Conservation (phyloP, 2,329 filamentous ascomycete genomes). For the Sporothrix luriei region DNA sequence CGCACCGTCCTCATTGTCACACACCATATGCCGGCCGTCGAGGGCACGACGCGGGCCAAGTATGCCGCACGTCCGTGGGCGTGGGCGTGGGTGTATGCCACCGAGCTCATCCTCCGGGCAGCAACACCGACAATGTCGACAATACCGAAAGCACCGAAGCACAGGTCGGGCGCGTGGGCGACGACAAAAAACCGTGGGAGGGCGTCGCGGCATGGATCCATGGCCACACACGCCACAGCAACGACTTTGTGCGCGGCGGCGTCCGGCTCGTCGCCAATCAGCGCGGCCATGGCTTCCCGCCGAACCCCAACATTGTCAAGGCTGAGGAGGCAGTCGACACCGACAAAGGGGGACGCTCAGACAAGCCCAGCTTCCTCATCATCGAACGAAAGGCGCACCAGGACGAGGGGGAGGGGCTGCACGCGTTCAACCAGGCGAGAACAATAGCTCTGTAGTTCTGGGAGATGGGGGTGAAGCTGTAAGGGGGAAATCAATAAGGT, state of each 20-base stretch:
- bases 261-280: constrained; percentile 50
- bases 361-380: not conserved
- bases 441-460: not conserved
- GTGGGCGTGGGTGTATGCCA: constrained; percentile 56
- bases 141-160: too few relatives aligned
- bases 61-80: constrained; percentile 44
- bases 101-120: constrained; percentile 46
- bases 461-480: not conserved
- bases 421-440: not conserved
- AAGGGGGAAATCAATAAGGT: not conserved
- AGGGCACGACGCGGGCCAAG: constrained; percentile 48
- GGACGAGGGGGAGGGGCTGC: not conserved
- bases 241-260: constrained; percentile 41
- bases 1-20: constrained; percentile 53
- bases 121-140: not conserved
- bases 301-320: constrained; percentile 1
- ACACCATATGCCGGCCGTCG: constrained; percentile 55
- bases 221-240: constrained; percentile 54
- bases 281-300: constrained; percentile 38
- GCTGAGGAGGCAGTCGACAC: not conserved
- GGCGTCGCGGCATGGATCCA: constrained; percentile 49
- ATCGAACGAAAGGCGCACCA: constrained; percentile 1
- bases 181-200: constrained; percentile 38
- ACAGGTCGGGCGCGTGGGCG: constrained; percentile 16
- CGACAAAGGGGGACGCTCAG: not conserved